Conservation (phyloP, 352 stramenopile genomes). For the Phytophthora ramorum region DNA sequence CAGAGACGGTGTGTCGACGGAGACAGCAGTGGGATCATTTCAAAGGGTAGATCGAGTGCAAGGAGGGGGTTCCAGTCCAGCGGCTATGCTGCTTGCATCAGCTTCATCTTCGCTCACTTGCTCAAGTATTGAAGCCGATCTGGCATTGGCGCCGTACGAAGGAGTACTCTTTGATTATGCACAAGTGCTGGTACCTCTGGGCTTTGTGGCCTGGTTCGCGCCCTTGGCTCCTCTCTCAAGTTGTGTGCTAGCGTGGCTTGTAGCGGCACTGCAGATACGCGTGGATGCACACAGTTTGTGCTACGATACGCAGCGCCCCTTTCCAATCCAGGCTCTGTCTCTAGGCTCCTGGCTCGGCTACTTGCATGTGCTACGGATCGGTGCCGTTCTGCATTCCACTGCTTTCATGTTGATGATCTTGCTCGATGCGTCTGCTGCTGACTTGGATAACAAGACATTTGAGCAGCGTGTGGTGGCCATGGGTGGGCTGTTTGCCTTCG, state of each 20-base stretch:
- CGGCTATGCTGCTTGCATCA: slow-evolving; percentile 12
- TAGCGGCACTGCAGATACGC: slow-evolving; percentile 67
- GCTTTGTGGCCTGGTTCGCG: slow-evolving; percentile 73
- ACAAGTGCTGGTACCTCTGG: slow-evolving; percentile 67
- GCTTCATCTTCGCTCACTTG: background rate
- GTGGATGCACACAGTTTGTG: slow-evolving; percentile 73
- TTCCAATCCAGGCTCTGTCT: slow-evolving; percentile 51
- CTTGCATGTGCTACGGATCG: slow-evolving; percentile 59
- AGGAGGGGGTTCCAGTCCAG: slow-evolving; percentile 5
- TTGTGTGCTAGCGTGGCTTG: slow-evolving; percentile 52
- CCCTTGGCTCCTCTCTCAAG: slow-evolving; percentile 47
- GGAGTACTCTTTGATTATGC: slow-evolving; percentile 84
- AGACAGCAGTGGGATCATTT: background rate
- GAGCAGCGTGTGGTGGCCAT: slow-evolving; percentile 24
- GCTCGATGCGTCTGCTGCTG: slow-evolving; percentile 9
- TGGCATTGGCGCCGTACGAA: slow-evolving; percentile 59
- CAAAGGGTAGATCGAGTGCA: slow-evolving; percentile 1
- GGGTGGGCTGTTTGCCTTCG: slow-evolving; percentile 36
- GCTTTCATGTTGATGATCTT: slow-evolving; percentile 29
- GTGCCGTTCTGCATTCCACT: slow-evolving; percentile 65
- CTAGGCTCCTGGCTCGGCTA: slow-evolving; percentile 73
- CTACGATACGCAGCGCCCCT: slow-evolving; percentile 66
- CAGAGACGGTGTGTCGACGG: slow-evolving; percentile 1
- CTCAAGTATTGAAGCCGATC: slow-evolving; percentile 44
- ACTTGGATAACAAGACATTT: slow-evolving; percentile 37